Percentiles rank a stretch among this genome's conserved stretches.
These are phyloP conservation scores for Ceratocystis harringtonii DNA, from an alignment of 2,329 filamentous ascomycete species.

Conservation along the genomic window DNA sequence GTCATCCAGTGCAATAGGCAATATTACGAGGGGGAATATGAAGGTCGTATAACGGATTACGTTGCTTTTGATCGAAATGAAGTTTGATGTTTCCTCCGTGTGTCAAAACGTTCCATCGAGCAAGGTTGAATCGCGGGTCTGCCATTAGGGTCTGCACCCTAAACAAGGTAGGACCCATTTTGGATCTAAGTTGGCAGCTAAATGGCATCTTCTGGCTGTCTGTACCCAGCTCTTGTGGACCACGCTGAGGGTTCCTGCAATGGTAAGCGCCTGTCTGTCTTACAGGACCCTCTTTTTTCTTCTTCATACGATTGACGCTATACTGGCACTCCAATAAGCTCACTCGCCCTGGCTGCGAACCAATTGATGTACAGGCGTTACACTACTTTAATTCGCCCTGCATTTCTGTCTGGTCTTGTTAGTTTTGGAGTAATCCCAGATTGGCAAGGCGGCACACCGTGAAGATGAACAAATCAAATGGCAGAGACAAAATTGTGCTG, in stretches of 20 bases:
- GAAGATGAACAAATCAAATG: too few species aligned
- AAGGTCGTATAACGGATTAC: not conserved
- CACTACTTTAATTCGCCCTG: not conserved
- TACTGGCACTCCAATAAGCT: not conserved
- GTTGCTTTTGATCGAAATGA: not conserved
- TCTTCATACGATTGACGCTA: too few species aligned
- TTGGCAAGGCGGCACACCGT: too few species aligned
- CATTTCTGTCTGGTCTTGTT: not conserved
- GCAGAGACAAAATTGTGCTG: not conserved
- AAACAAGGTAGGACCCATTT: not conserved
- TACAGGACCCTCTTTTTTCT: too few species aligned
- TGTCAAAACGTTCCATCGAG: not conserved
- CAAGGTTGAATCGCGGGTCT: not conserved
- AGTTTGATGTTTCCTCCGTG: slow-evolving; percentile 2
- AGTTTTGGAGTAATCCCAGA: not conserved
- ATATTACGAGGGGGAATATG: not conserved
- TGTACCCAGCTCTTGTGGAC: too few species aligned
- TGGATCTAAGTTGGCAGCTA: not conserved
- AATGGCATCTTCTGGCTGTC: too few species aligned
- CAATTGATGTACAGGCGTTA: not conserved
- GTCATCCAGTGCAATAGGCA: not conserved
- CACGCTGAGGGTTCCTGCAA: too few species aligned
- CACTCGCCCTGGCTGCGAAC: not conserved
- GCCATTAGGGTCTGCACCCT: not conserved
- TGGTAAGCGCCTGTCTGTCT: too few species aligned